phyloP scores from a whole-genome alignment of 768 basidiomycete genomes.

The Pleurotus ostreatus region DNA sequence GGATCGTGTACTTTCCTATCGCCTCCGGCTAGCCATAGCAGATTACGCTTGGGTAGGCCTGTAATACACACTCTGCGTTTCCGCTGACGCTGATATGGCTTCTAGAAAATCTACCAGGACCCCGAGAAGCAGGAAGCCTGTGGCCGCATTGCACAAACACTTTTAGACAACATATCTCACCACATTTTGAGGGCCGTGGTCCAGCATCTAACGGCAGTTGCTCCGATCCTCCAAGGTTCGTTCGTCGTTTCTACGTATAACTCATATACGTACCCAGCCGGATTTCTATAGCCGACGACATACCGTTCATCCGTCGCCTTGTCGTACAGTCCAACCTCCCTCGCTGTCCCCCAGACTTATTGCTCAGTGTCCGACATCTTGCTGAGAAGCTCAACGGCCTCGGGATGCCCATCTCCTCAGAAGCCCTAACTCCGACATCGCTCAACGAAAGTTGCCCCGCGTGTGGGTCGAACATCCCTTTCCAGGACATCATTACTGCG shows the following conservation, averaged over 20 bases:
- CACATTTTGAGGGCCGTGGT: conserved; percentile 51
- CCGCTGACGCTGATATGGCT: not conserved
- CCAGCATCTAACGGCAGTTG: conserved; percentile 49
- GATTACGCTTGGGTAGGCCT: conserved; percentile 45
- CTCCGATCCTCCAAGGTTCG: conserved; percentile 38
- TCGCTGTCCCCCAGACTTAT: conserved; percentile 38
- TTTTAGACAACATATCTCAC: conserved; percentile 50
- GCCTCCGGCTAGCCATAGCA: conserved; percentile 52
- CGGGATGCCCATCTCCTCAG: conserved; percentile 20
- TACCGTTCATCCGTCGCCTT: conserved; percentile 62
- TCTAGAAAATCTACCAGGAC: conserved; percentile 45
- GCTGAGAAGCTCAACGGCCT: conserved; percentile 22
- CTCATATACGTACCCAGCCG: conserved; percentile 1
- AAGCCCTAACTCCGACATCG: conserved; percentile 28
- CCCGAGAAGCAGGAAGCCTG: conserved; percentile 38
- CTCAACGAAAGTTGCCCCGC: conserved; percentile 73
- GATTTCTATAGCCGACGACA: conserved; percentile 45
- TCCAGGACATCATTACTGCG: conserved; percentile 57
- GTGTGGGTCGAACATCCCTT: conserved; percentile 56
- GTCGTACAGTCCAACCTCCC: conserved; percentile 56
- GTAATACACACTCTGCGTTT: not conserved
- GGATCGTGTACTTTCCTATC: conserved; percentile 45
- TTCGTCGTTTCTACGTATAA: conserved; percentile 10
- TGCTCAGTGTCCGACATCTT: conserved; percentile 29
- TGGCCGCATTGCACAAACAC: conserved; percentile 46